Evolutionary conservation across 495 filamentous ascomycete species (phyloP), one percentile per base, ranked within the genome.

Genomic region (Aspergillus cavernicola): DNA sequence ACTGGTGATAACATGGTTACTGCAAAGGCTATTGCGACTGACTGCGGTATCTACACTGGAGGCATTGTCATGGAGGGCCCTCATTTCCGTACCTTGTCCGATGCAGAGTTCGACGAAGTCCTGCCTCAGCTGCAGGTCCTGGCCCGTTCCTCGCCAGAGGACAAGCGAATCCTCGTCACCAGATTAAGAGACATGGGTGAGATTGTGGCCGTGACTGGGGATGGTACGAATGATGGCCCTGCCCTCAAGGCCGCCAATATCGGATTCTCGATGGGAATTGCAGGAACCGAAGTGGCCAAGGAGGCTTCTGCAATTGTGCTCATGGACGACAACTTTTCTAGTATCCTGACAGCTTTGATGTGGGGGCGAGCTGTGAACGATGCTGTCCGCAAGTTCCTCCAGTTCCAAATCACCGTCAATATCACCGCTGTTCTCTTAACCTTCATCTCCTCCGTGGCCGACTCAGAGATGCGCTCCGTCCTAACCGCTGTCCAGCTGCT

Each of bases 291-390:
- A 63, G 90, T 95, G 15, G 90, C 90, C 28, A 95, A 95, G 72
- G 90, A 95, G 64, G 90, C 90, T 7, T 92, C 88, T 41, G 88
- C 88, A n/a, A 95, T 95, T 58, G 92, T 95, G 61, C 80, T 95
- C 5, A 86, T 95, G 76, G 89, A 95, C 64, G 90, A 95, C 65
- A 93, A 95, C 69, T 95, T 95, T 72, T 73, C 75, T 51, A 92
- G 87, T 15, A 95, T 93, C 56, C 85, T 95, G 50, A 93, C 89
- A 62, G 90, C 90, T 1, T 80, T 95, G 58, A 87, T 89, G 67
- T 95, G 90, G 90, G 90, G 90, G 6, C 86, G 90, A 37, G 87
- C 88, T 16, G 90, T 95, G 55, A 95, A 95, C 56, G 90, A 95
- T 61, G 88, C 90, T 1, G 89, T 95, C 51, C 84, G 89, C 70